These are phyloP conservation scores for Cladosporium sp. DNA, from an alignment of 2,329 filamentous ascomycete genomes.

Conservation along the genomic window DNA sequence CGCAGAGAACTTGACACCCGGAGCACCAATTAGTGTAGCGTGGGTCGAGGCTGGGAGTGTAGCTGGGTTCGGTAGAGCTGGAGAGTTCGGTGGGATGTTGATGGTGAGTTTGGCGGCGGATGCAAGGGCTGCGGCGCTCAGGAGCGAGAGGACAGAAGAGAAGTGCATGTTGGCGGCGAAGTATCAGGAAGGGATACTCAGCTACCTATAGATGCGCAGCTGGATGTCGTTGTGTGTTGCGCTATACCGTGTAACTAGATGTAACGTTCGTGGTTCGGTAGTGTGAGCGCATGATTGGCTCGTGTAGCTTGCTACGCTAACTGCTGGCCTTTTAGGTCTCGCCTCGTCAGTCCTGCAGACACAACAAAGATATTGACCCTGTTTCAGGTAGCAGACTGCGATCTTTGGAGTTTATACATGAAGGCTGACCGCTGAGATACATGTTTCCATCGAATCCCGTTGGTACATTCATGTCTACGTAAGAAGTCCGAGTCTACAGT, in stretches of 20 bases:
- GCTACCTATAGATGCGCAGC: background rate
- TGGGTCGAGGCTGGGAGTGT: conserved; percentile 59
- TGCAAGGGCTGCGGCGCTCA: conserved; percentile 29
- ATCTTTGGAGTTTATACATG: background rate
- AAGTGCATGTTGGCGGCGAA: background rate
- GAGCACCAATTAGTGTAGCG: conserved; percentile 56
- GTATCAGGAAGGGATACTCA: background rate
- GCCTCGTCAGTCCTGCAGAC: background rate
- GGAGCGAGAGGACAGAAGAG: background rate
- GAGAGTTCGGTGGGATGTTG: conserved; percentile 49
- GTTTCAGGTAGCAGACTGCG: background rate
- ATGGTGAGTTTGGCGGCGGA: conserved; percentile 51
- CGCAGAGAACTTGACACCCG: conserved; percentile 53
- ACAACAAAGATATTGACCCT: background rate
- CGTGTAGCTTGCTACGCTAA: background rate
- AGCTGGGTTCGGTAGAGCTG: conserved; percentile 46
- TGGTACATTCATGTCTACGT: no score
- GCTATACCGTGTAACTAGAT: background rate
- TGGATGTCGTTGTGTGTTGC: background rate
- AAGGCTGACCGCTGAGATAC: no score
- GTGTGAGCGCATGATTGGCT: conserved; percentile 6
- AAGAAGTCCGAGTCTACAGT: no score
- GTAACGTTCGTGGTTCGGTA: conserved; percentile 7
- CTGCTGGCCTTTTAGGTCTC: background rate
- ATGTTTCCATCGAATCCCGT: no score